phyloP scores from a whole-genome alignment of 2,329 filamentous ascomycete genomes.

The Gyromitra esculenta region DNA sequence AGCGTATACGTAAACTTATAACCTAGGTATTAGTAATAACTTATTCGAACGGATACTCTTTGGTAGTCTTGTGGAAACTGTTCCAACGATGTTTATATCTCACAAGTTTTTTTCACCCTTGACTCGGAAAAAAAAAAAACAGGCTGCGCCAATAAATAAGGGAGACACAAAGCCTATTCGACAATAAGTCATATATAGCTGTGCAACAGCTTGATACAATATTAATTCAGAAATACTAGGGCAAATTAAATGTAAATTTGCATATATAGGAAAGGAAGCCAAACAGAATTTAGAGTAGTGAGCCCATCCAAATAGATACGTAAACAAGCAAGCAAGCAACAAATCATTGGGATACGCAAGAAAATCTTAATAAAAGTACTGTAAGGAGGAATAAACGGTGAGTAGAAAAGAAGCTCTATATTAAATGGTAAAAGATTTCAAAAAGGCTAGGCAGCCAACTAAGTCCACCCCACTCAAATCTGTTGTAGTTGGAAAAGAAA shows the following conservation, averaged over 20 bases:
- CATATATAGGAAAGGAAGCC: background rate
- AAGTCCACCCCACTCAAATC: background rate
- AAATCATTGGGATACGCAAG: background rate
- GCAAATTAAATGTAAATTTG: conserved; percentile 19
- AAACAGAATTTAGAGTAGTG: background rate
- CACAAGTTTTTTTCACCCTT: background rate
- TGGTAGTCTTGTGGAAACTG: background rate
- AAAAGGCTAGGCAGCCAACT: conserved; percentile 31
- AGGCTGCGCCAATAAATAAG: conserved; percentile 27
- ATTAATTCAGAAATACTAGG: conserved; percentile 20
- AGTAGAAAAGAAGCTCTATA: conserved; percentile 32
- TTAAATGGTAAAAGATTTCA: conserved; percentile 27
- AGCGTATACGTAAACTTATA: background rate
- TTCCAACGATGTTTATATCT: background rate
- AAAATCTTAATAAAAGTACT: conserved; percentile 14
- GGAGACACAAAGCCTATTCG: conserved; percentile 3
- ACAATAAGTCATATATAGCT: conserved; percentile 6
- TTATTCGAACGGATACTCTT: background rate
- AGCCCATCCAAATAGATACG: background rate
- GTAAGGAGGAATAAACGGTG: conserved; percentile 1
- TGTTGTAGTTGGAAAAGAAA: conserved; percentile 26
- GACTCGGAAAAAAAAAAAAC: background rate
- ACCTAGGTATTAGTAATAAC: conserved; percentile 10
- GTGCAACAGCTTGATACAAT: conserved; percentile 17
- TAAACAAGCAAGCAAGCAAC: conserved; percentile 13